phyloP scores from a whole-genome alignment of 441 rosid genomes.

The Euphorbia celastroides region DNA sequence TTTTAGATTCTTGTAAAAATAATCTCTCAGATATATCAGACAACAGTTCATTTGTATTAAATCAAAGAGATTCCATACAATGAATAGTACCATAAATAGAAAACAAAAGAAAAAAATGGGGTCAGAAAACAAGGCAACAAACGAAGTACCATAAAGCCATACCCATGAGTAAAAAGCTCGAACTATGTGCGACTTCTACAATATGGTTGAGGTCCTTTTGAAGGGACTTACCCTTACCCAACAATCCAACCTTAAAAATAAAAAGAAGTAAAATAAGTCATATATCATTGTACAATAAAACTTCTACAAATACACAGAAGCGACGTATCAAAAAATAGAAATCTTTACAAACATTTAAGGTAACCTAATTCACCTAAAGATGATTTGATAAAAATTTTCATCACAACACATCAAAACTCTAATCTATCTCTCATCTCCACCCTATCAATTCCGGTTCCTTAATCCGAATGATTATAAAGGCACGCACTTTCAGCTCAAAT shows the following conservation, averaged over 20 bases:
- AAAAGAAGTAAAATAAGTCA: conserved; percentile 1
- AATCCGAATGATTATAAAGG: background rate
- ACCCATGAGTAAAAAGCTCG: conserved; percentile 83
- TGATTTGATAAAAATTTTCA: background rate
- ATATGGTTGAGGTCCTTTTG: conserved; percentile 79
- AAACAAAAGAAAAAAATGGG: too few relatives aligned
- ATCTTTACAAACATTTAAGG: background rate
- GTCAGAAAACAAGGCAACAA: too few relatives aligned
- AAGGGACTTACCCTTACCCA: conserved; percentile 75
- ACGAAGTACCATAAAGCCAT: too few relatives aligned
- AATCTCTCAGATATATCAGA: too few relatives aligned
- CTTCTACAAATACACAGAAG: background rate
- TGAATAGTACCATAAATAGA: too few relatives aligned
- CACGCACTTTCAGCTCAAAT: background rate
- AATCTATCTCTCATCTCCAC: background rate
- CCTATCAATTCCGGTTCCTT: background rate
- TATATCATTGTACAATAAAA: too few relatives aligned
- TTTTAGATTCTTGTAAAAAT: too few relatives aligned
- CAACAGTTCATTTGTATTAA: too few relatives aligned
- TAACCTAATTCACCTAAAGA: conserved; percentile 1
- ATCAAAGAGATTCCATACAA: too few relatives aligned
- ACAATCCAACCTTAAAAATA: conserved; percentile 61
- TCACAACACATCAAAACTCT: background rate
- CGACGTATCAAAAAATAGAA: background rate
- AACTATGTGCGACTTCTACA: conserved; percentile 71